A percentile compares a stretch with the other conserved stretches of the same genome.
Conservation (phyloP, 2,329 filamentous ascomycete genomes). For the Fusarium sp. region DNA sequence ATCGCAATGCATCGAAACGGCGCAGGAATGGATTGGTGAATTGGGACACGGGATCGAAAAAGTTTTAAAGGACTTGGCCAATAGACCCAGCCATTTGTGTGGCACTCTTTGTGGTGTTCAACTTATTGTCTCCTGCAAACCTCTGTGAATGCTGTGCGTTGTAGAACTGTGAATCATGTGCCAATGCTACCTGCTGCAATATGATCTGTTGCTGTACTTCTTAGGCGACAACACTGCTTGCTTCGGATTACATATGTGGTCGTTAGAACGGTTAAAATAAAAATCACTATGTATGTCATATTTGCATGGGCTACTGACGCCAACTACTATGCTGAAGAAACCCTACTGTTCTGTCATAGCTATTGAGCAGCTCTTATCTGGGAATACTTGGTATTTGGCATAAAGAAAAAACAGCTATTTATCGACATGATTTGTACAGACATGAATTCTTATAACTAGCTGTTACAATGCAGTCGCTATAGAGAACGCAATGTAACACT, state of each 20-base stretch:
- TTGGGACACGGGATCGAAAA: conserved; percentile 44
- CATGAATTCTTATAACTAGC: not conserved
- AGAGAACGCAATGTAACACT: not conserved
- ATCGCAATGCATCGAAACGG: conserved; percentile 46
- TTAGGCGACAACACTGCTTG: not conserved
- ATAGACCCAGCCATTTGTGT: conserved; percentile 51
- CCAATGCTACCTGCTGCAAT: not conserved
- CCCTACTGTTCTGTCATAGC: not conserved
- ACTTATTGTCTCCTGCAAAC: not conserved
- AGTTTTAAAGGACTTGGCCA: conserved; percentile 48
- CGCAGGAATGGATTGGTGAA: conserved; percentile 51
- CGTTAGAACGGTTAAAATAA: not conserved
- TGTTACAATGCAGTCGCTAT: not conserved
- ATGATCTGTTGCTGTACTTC: not conserved
- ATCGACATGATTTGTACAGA: not conserved
- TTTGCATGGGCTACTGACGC: not conserved
- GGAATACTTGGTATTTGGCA: not conserved
- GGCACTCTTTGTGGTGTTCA: conserved; percentile 49
- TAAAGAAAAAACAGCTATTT: not conserved
- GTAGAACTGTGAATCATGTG: not conserved
- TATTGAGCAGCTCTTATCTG: not conserved
- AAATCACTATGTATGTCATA: no score
- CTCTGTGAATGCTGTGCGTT: not conserved
- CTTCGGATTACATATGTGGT: not conserved
- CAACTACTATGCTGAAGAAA: not conserved